A percentile compares a stretch with the other conserved stretches of the same genome.
Conservation (phyloP, 371 early-diverging fungal genomes). For the Mortierella polycephala region DNA sequence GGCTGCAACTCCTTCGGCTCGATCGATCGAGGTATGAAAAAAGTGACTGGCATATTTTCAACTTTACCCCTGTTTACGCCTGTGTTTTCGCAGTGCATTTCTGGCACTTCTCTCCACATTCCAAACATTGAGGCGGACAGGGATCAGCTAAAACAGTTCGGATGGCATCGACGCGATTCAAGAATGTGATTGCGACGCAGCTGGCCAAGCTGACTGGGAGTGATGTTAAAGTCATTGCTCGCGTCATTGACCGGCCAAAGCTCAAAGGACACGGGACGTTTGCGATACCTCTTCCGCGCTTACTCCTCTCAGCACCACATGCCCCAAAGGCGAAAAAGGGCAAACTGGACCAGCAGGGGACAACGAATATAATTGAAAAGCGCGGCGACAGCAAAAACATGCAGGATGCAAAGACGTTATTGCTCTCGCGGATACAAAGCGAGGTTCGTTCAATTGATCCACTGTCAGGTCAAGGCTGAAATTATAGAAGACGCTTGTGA, state of each 20-base stretch:
- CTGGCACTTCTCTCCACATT: background rate
- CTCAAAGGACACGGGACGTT: constrained; percentile 51
- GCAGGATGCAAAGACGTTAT: constrained; percentile 3
- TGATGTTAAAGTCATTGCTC: constrained; percentile 36
- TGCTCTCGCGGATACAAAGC: constrained; percentile 17
- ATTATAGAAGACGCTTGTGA: too few relatives aligned
- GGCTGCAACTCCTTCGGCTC: too few relatives aligned
- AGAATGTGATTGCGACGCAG: constrained; percentile 60
- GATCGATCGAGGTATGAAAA: too few relatives aligned
- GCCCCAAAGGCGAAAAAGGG: background rate
- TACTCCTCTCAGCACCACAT: constrained; percentile 9
- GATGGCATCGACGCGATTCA: constrained; percentile 57
- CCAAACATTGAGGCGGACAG: background rate
- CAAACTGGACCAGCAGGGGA: background rate
- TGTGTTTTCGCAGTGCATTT: too few relatives aligned
- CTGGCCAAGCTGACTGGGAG: constrained; percentile 41
- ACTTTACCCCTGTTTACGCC: background rate
- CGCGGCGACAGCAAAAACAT: too few relatives aligned
- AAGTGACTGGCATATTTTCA: constrained; percentile 1
- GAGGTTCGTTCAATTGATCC: constrained; percentile 11
- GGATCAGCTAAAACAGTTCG: background rate
- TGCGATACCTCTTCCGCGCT: constrained; percentile 41
- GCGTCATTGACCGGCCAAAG: constrained; percentile 61
- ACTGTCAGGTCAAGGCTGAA: too few relatives aligned
- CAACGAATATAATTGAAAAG: background rate